Evolutionary conservation across 495 filamentous ascomycete genomes (phyloP), one percentile per base, ranked within the genome.

Genomic region (Diplogelasinospora grovesii): DNA sequence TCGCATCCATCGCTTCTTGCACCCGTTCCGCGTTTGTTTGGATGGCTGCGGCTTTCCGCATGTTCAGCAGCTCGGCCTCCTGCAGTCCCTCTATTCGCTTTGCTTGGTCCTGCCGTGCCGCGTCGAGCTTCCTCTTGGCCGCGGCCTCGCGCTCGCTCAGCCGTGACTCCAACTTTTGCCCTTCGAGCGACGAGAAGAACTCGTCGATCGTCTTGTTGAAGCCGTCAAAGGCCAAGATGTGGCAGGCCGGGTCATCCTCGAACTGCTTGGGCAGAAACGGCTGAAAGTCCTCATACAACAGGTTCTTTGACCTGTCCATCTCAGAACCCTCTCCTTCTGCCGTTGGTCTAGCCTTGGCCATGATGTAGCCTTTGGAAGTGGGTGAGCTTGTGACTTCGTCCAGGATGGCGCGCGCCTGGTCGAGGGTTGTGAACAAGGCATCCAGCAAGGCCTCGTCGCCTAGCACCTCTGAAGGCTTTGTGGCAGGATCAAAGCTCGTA

Each of bases 101-200:
- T 15, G 73, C 72, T 46, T 98, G 92, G 41, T 95, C 90, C 26
- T 79, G 68, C 38, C 81, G 75, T 13, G 89, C 86, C 11, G 81
- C 71, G 15, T 93, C 85, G 10, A 98, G 67, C 55, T 89, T 95
- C 46, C 74, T 77, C 62, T 81, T 85, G 3, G 92, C 92, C 9
- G 73, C 71, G 21, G 82, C 75, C 57, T 97, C 88, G 9, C 80
- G 77, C 54, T 95, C 92, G 19, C 75, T 76, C 16, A 98, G 65
- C 10, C 79, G 68, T 0, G 86, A 90, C 60, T 90, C 84, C 8
- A 97, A 74, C 51, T 86, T 94, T 58, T 96, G 92, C 0, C 88
- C 86, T 60, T 98, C 92, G 14, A 97, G 76, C 0, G 89, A 95
- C 1, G 92, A 98, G 59, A 89, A 98, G 60, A 95, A 98, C 46